A percentile compares a stretch with the other conserved stretches of the same genome.
Evolutionary conservation across 208 protist genomes (phyloP).

Genomic region (Tetramitus jugosus): DNA sequence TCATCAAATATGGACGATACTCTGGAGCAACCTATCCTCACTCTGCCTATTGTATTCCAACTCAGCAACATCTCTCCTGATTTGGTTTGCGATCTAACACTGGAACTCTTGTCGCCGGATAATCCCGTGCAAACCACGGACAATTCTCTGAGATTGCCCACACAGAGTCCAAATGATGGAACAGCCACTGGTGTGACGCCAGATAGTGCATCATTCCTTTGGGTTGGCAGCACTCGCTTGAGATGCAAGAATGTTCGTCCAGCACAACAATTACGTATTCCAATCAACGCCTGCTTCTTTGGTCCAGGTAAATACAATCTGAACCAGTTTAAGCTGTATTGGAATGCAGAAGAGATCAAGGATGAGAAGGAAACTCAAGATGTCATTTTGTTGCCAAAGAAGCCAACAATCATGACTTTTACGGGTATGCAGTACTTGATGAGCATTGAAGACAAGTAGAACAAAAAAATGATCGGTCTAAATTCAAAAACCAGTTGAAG

Average conservation of each 20-base stretch:
- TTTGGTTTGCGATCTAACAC: not conserved
- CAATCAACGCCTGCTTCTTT: not conserved
- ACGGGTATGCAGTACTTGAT: not conserved
- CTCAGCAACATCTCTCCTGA: conserved; percentile 6
- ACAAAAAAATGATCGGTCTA: no score
- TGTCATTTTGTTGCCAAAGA: no score
- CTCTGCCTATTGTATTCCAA: no score
- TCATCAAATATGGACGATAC: no score
- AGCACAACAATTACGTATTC: not conserved
- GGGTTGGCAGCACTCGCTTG: not conserved
- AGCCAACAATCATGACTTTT: not conserved
- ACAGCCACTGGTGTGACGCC: not conserved
- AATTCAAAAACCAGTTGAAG: no score
- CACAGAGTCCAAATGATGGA: not conserved
- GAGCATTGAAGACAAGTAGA: not conserved
- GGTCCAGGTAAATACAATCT: not conserved
- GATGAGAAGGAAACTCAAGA: not conserved
- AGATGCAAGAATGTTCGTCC: not conserved
- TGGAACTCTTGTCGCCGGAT: not conserved
- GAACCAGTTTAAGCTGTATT: conserved; percentile 6
- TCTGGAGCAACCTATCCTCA: no score
- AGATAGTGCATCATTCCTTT: not conserved
- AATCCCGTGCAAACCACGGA: not conserved
- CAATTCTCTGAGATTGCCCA: not conserved
- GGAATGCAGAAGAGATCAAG: not conserved